Evolutionary conservation across 352 stramenopile species (phyloP), one percentile per base, ranked within the genome.

Genomic region (Elongisporangium anandrum): DNA sequence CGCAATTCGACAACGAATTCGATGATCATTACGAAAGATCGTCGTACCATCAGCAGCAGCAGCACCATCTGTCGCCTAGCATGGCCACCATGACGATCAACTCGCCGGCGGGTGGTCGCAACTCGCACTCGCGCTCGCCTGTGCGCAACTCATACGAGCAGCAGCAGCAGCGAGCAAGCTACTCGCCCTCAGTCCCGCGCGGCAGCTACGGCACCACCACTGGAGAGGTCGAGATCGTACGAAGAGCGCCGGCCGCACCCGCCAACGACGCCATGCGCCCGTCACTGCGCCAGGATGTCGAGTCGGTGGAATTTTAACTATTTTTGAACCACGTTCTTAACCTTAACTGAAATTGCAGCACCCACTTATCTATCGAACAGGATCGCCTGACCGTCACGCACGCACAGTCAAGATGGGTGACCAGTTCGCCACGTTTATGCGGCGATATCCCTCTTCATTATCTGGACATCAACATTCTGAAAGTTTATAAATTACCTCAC

Each of bases 41-140:
- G 15, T 69, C 89, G 51, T 75, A 84, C 55, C 68, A 87, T 45
- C 70, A 87, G 48, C 68, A 83, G 56, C 66, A 76, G 29, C 62
- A 74, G 52, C 52, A 68, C 52, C 64, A 75, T 51, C 21, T 80
- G 49, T 64, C 75, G 61, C 62, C 47, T 21, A 66, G 64, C 48
- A 57, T 66, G 50, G 70, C 70, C 50, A 50, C 39, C 9, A 21
- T 61, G 41, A 62, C 61, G 29, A 60, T 72, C 20, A 26, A 24
- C 55, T 52, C 23, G 39, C 54, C 21, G 16, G 34, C 34, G 9
- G 34, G 34, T 45, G 34, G 34, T 12, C 34, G 34, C 34, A 45
- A 17, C 34, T 45, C 34, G 34, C 34, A 45, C 10, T 45, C 34
- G 34, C 34, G 34, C 34, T 45, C 34, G 12, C 34, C 34, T 12